Evolutionary conservation across 78 protist species (phyloP), one percentile per base, ranked within the genome.

Genomic region (Dictyostelium intermedium): DNA sequence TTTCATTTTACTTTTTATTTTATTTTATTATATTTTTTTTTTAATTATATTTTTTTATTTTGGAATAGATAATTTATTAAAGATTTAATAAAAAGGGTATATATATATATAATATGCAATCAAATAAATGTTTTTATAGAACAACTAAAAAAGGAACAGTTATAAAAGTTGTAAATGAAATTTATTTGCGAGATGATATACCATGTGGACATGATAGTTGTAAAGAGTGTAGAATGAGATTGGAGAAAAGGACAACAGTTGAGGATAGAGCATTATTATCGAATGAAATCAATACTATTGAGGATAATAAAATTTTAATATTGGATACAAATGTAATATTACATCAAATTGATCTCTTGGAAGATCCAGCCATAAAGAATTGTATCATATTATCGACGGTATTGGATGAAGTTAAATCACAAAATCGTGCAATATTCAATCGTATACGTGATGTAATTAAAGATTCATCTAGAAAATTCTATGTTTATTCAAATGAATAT

Each of bases 181-280:
- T 95, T 69, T 97, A 98, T 73, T 73, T 98, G 23, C 76, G 99
- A n/a, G 97, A 96, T 43, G 99, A 98, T 91, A 56, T 98, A 34
- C n/a, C 87, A 35, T 97, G 98, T 76, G 98, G 98, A 3, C 60
- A 82, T 60, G 50, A 32, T 25, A 32, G 20, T 4, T 98, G 98
- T 86, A 25, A 6, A 34, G 5, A 13, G 30, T 96, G 98, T 87
- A 18, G 9, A 41, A 76, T n/a, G 10, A 87, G 23, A 20, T 84
- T 76, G 39, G 82, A 82, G 18, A 32, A 47, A 60, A n/a, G 84
- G 27, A 66, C 78, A 23, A 84, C 86, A 0, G 53, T 30, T 11
- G 93, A 84, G 7, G 87, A 91, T 32, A n/a, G 74, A 27, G 84
- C 25, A n/a, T 70, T 91, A 32, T 27, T 56, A 34, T 35, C 60